Conservation (phyloP, 2,329 filamentous ascomycete genomes). For the Tolypocladium guangdongense region DNA sequence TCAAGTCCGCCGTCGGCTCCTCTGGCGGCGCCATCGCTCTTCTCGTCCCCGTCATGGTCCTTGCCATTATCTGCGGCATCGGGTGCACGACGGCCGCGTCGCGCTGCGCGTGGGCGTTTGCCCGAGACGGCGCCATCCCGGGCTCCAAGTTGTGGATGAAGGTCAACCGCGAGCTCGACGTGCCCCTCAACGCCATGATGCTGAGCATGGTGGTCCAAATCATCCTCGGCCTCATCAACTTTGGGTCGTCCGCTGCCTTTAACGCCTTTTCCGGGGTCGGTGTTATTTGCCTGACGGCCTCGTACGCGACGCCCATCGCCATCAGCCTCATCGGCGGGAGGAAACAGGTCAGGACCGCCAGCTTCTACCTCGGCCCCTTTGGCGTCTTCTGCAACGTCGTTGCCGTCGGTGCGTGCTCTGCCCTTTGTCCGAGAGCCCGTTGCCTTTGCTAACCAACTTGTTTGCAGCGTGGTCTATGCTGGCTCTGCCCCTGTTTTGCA, state of each 20-base stretch:
- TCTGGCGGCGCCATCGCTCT: slow-evolving; percentile 51
- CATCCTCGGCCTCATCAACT: slow-evolving; percentile 55
- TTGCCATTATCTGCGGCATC: slow-evolving; percentile 56
- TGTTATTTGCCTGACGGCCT: slow-evolving; percentile 58
- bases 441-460: background rate
- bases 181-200: slow-evolving; percentile 64
- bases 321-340: slow-evolving; percentile 52
- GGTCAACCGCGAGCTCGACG: slow-evolving; percentile 50
- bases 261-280: slow-evolving; percentile 61
- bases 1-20: slow-evolving; percentile 50
- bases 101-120: slow-evolving; percentile 58
- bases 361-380: slow-evolving; percentile 51
- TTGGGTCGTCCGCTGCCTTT: slow-evolving; percentile 59
- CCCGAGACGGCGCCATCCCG: slow-evolving; percentile 59
- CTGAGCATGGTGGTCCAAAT: slow-evolving; percentile 56
- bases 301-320: slow-evolving; percentile 56
- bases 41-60: slow-evolving; percentile 52
- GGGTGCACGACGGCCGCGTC: slow-evolving; percentile 60
- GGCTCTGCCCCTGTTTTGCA: slow-evolving; percentile 64
- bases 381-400: slow-evolving; percentile 53
- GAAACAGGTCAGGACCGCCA: slow-evolving; percentile 42
- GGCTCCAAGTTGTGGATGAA: slow-evolving; percentile 49
- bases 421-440: background rate
- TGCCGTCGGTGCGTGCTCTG: slow-evolving; percentile 42
- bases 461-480: slow-evolving; percentile 51